Base-by-base conservation (phyloP, 169 alveolate species). In the Haemoproteus tartakovskyi region DNA sequence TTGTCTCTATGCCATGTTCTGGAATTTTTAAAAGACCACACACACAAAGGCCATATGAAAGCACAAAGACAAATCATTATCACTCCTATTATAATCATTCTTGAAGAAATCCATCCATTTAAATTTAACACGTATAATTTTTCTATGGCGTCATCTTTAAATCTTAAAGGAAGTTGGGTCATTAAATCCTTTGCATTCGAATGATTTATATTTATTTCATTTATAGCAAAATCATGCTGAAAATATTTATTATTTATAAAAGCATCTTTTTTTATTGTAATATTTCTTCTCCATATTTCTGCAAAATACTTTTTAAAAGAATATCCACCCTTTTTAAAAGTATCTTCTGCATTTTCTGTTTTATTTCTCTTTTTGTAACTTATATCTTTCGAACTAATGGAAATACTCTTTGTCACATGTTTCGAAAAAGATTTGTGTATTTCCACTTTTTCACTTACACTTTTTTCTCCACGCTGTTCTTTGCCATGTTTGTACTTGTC, bases 81-180 rank as follows among this genome's bases (percentile, higher is more conserved):
- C 14, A 74, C 12, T 56, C 87, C 79, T 9, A 79, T 41, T 8
- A 59, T 29, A 16, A 81, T 36, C 47, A 86, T 45, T 59, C 84
- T 41, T 40, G 63, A 37, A 11, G 54, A 60, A 22, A 79, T 84
- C 84, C 81, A 47, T 18, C 52, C 36, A 54, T 74, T 88, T 24
- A 88, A 41, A 50, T 88, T 88, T 48, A 88, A 61, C 3, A 84
- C 90, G 60, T 81, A 88, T 30, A 88, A 47, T 8, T 79, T 48
- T 60, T 88, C 93, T 51, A 88, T 12, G 1, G 84, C 43, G 8
- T 78, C 80, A 41, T 70, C 62, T 27, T 48, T 86, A 80, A 67
- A 85, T 79, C 70, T 85, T 33, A 85, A 78, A 0, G 90, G 90
- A 37, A 85, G 30, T 48, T 59, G 48, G 22, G 82, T 33, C 59